Evolutionary conservation across 352 stramenopile species (phyloP).

Genomic region (Phytophthora pisi): DNA sequence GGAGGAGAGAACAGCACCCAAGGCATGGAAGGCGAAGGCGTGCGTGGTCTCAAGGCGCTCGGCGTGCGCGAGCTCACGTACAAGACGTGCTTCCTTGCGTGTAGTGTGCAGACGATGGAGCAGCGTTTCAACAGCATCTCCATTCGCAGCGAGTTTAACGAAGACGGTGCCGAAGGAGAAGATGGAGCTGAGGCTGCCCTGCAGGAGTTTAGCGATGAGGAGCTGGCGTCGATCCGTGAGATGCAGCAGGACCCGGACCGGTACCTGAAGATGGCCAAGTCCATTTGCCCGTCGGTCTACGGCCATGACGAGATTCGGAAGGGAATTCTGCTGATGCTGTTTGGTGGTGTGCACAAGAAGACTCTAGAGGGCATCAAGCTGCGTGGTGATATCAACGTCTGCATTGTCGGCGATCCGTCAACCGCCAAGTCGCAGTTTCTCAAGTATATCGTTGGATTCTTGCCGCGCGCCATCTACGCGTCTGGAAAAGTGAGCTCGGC

Average conservation of each 20-base stretch:
- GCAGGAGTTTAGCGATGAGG: conserved; percentile 91
- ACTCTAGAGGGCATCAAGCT: conserved; percentile 98
- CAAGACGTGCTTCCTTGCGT: conserved; percentile 97
- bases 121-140: conserved; percentile 89
- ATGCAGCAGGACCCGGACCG: conserved; percentile 92
- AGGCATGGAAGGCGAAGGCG: conserved; percentile 90
- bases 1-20: conserved; percentile 74
- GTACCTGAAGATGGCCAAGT: conserved; percentile 95
- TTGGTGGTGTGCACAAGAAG: conserved; percentile 98
- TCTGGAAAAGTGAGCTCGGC: conserved; percentile 98
- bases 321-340: conserved; percentile 97
- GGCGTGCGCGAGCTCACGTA: conserved; percentile 98
- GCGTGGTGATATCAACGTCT: conserved; percentile 99
- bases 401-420: conserved; percentile 97
- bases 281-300: conserved; percentile 97
- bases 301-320: conserved; percentile 95
- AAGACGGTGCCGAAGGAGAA: conserved; percentile 50
- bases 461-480: conserved; percentile 98
- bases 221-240: conserved; percentile 91
- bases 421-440: conserved; percentile 99
- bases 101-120: conserved; percentile 92
- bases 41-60: conserved; percentile 94
- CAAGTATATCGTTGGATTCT: conserved; percentile 95
- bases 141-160: conserved; percentile 77
- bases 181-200: conserved; percentile 29